Percentiles rank a stretch among this genome's conserved stretches.
Conservation (phyloP, 2,329 filamentous ascomycete genomes). For the Aspergillus ochraceus region DNA sequence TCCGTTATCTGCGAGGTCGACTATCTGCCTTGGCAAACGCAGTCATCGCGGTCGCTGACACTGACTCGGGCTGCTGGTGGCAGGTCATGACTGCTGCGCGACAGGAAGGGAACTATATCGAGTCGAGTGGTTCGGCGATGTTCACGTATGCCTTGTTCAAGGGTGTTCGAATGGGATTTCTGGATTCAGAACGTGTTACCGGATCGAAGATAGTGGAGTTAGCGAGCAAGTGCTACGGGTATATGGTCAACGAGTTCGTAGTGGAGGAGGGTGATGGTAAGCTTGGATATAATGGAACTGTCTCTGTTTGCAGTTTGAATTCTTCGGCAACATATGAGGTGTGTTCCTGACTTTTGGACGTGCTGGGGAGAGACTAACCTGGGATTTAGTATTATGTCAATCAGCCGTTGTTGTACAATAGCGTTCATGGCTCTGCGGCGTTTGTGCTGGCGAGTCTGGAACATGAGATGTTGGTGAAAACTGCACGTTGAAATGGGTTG, state of each 20-base stretch:
- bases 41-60: constrained; percentile 45
- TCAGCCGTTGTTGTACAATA: constrained; percentile 26
- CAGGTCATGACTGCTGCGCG: constrained; percentile 56
- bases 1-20: constrained; percentile 33
- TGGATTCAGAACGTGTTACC: not conserved
- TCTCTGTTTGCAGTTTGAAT: constrained; percentile 53
- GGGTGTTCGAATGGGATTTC: constrained; percentile 41
- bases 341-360: constrained; percentile 15
- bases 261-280: constrained; percentile 50
- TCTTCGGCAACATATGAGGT: constrained; percentile 54
- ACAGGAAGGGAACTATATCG: constrained; percentile 58
- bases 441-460: constrained; percentile 29
- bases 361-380: not conserved
- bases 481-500: not conserved
- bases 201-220: constrained; percentile 33
- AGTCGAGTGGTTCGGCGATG: constrained; percentile 61
- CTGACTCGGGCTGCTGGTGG: constrained; percentile 56
- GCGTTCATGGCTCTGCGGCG: constrained; percentile 25
- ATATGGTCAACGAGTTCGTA: constrained; percentile 49
- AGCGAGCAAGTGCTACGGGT: constrained; percentile 46
- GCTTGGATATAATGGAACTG: constrained; percentile 54
- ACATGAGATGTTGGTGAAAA: constrained; percentile 18
- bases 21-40: constrained; percentile 45
- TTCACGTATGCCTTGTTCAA: constrained; percentile 56
- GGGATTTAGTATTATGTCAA: constrained; percentile 25